Percentiles rank a stretch among this genome's conserved stretches.
Evolutionary conservation across 2,329 filamentous ascomycete genomes (phyloP).

Genomic region (Fusarium tjaetaba): DNA sequence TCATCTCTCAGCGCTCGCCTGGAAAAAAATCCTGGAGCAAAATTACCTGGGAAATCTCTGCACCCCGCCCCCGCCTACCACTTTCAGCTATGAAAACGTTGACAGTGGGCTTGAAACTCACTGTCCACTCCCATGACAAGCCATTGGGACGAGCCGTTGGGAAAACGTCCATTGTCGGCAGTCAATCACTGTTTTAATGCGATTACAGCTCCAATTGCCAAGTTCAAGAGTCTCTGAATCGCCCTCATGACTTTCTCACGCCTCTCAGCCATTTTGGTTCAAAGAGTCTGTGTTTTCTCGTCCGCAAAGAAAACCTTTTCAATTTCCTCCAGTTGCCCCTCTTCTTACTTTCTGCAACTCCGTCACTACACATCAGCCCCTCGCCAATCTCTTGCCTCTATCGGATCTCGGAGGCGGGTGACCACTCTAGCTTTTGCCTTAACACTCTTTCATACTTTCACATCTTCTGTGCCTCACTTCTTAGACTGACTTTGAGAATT

Average conservation of each 20-base stretch:
- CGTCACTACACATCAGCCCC: constrained; percentile 34
- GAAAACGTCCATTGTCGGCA: neutral
- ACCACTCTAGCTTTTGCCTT: constrained; percentile 30
- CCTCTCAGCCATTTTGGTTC: constrained; percentile 3
- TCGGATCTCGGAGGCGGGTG: constrained; percentile 37
- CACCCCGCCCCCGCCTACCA: constrained; percentile 46
- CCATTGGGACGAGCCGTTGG: neutral
- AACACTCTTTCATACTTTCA: constrained; percentile 5
- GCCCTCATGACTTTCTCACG: neutral
- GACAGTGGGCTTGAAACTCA: constrained; percentile 27
- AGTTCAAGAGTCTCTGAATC: neutral
- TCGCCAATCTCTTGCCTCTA: constrained; percentile 44
- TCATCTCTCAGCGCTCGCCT: constrained; percentile 13
- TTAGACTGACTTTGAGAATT: constrained; percentile 24
- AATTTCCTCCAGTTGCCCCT: constrained; percentile 11
- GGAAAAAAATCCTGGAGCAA: constrained; percentile 29
- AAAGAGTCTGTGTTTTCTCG: constrained; percentile 6
- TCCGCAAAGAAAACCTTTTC: constrained; percentile 1
- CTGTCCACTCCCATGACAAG: neutral
- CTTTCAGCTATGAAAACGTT: constrained; percentile 33
- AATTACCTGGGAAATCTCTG: constrained; percentile 44
- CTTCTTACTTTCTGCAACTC: constrained; percentile 15
- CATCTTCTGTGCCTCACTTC: neutral
- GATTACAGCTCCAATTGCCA: neutral
- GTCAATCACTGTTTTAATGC: neutral